Conservation (phyloP, 116 monocot genomes). For the Dioscorea cayenensis region DNA sequence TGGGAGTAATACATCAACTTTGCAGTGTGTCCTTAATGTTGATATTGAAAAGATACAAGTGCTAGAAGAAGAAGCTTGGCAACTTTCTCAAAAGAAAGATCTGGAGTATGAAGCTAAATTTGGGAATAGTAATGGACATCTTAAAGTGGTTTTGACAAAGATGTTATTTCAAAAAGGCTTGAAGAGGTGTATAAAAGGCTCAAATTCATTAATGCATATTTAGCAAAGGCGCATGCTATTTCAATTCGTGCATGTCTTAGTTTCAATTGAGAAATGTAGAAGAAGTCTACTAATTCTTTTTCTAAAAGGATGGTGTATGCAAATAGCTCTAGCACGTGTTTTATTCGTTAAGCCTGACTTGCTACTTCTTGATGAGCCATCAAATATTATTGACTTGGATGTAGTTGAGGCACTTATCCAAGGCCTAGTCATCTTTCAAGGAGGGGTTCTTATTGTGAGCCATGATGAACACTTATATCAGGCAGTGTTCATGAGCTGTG, state of each 20-base stretch:
- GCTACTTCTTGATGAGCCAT: conserved; percentile 92
- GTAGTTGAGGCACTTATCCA: conserved; percentile 98
- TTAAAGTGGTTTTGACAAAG: conserved; percentile 48
- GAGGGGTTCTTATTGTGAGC: conserved; percentile 96
- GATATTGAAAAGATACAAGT: conserved; percentile 78
- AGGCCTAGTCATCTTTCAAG: conserved; percentile 92
- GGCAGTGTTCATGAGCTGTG: conserved; percentile 93
- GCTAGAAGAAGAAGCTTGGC: conserved; percentile 74
- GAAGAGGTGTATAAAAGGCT: conserved; percentile 90
- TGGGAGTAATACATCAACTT: conserved; percentile 77
- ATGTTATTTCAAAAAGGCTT: conserved; percentile 59
- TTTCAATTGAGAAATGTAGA: conserved; percentile 92
- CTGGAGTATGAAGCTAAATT: conserved; percentile 55
- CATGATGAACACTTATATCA: conserved; percentile 98
- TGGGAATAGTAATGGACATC: conserved; percentile 30
- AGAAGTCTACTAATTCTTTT: conserved; percentile 71
- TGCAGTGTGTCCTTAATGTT: conserved; percentile 92
- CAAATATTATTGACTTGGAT: conserved; percentile 98
- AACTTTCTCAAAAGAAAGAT: conserved; percentile 76
- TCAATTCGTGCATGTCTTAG: conserved; percentile 98
- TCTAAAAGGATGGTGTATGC: conserved; percentile 99
- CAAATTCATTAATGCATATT: conserved; percentile 89
- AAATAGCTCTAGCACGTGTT: conserved; percentile 97
- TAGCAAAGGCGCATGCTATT: conserved; percentile 88
- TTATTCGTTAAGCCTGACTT: conserved; percentile 96